Base-by-base conservation (phyloP, 495 filamentous ascomycete species). In the Aspergillus hancockii region DNA sequence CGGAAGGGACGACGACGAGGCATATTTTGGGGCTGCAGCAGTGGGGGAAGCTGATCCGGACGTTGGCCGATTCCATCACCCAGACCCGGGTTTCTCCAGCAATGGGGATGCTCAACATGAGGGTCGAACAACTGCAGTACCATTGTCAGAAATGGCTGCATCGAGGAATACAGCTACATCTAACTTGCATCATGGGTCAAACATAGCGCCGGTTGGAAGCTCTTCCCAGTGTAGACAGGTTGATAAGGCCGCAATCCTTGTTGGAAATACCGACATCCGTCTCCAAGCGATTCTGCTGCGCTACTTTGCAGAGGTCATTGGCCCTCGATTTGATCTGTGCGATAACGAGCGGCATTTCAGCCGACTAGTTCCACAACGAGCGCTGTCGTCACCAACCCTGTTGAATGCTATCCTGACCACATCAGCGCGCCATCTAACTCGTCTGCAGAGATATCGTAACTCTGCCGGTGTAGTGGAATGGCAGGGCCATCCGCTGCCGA, bases 311-410 rank as follows among this genome's bases (percentile, higher is more conserved):
- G 45, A 50, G 16, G 45, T 49, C 25, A 31, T 57, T 30, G 55
- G 41, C n/a, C 41, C 45, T 31, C 55, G 55, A 22, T 58, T 58
- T 34, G 56, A 58, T 19, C 34, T 58, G 6, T 58, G 56, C 25
- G 56, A 58, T 22, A 49, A 49, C 13, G 31, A 52, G 56, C 23
- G 47, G 16, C 56, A 58, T 30, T 58, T 58, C 16, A 41, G 46
- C 14, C 56, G 21, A 10, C 19, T 52, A 1, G 56, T 58, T 10
- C 56, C 56, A 9, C 31, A 52, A 19, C 56, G 56, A 0, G 56
- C 56, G 13, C 31, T 46, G 2, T 43, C 47, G 1, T 58, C 31
- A 16, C 21, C 32, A 8, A 49, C 56, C 23, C 22, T 58, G 22
- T 40, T 32, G 18, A 34, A 52, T 22, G 56, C 56, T 13, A 52